Evolutionary conservation across 345 rosid genomes (phyloP).

Genomic region (Salix koriyanagi): DNA sequence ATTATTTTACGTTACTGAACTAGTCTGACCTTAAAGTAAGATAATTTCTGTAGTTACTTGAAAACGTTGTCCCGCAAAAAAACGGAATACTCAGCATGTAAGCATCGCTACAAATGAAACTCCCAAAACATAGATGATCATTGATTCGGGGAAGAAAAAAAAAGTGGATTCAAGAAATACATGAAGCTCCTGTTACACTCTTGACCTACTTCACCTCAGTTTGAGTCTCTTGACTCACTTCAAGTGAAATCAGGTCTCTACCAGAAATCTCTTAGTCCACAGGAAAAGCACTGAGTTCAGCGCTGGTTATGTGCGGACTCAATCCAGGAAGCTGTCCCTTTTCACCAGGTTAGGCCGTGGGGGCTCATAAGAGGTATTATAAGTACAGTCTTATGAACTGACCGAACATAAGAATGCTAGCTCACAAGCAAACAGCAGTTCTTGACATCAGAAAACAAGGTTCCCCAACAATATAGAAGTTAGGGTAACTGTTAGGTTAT

Average conservation of each 20-base stretch:
- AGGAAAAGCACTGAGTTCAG: neutral
- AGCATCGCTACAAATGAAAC: no score
- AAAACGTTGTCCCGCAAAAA: no score
- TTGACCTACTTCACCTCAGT: no score
- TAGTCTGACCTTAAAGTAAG: no score
- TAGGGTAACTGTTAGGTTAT: constrained; percentile 78
- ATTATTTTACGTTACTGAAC: no score
- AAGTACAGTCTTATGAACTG: neutral
- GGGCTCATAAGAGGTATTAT: neutral
- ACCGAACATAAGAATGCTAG: neutral
- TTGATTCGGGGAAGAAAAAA: no score
- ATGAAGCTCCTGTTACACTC: no score
- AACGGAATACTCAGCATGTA: no score
- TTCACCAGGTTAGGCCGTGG: neutral
- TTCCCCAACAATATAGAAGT: constrained; percentile 58
- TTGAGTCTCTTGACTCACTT: no score
- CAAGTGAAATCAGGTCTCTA: neutral
- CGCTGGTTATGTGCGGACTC: neutral
- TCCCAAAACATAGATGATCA: no score
- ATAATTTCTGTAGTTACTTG: no score
- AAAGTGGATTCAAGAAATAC: no score
- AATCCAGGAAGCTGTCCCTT: neutral
- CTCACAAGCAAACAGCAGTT: neutral
- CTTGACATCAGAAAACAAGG: constrained; percentile 35
- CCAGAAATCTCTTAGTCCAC: neutral